Conservation (phyloP, 176 grass and related monocot species). For the Ensete glaucum region DNA sequence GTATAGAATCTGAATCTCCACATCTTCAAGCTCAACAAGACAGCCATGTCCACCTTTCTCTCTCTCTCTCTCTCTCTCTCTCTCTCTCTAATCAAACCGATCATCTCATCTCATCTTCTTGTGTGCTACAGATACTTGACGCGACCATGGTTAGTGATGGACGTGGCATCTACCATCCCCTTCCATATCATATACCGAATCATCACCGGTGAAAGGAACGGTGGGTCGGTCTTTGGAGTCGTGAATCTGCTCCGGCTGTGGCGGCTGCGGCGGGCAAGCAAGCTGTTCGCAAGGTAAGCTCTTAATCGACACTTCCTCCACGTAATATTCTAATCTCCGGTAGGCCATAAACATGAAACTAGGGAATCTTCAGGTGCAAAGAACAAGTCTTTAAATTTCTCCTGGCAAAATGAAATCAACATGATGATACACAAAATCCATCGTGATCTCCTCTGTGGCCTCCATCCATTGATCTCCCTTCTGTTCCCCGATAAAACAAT, state of each 20-base stretch:
- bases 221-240: slow-evolving; percentile 12
- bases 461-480: no score
- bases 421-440: no score
- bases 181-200: slow-evolving; percentile 35
- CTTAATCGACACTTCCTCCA: background rate
- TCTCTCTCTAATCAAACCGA: background rate
- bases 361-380: no score
- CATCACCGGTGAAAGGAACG: slow-evolving; percentile 13
- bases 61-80: no score
- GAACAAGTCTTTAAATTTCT: no score
- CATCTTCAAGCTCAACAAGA: no score
- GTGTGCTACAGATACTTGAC: slow-evolving; percentile 17
- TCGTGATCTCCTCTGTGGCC: no score
- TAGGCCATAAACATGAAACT: no score
- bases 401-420: no score
- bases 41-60: background rate
- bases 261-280: slow-evolving; percentile 39
- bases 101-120: background rate
- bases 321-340: no score
- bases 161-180: slow-evolving; percentile 49
- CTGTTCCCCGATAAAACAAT: no score
- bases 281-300: slow-evolving; percentile 32
- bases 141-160: slow-evolving; percentile 32
- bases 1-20: no score
- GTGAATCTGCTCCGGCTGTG: slow-evolving; percentile 49